A percentile compares a stretch with the other conserved stretches of the same genome.
phyloP scores from a whole-genome alignment of 306 rosid genomes.

The Quercus alba region DNA sequence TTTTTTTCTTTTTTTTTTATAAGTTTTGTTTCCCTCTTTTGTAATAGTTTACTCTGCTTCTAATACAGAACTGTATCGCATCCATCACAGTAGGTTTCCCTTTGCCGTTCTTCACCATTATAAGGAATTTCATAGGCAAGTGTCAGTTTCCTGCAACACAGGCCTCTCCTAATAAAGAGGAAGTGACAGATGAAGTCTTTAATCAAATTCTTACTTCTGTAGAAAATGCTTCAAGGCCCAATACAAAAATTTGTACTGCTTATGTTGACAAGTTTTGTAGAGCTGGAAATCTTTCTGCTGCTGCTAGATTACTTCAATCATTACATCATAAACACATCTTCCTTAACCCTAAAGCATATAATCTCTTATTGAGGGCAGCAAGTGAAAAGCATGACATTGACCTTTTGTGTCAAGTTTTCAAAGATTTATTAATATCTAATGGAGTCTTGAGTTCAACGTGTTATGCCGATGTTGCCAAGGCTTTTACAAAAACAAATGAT shows the following conservation, averaged over 20 bases:
- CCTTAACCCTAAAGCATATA: conserved; percentile 32
- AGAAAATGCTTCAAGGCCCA: conserved; percentile 35
- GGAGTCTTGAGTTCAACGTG: conserved; percentile 41
- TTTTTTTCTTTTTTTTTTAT: too few species aligned
- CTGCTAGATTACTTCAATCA: conserved; percentile 43
- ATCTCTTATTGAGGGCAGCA: conserved; percentile 48
- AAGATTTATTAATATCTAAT: conserved; percentile 36
- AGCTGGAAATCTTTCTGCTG: conserved; percentile 37
- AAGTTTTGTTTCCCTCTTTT: background rate
- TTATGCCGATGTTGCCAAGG: conserved; percentile 51
- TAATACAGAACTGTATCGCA: conserved; percentile 15
- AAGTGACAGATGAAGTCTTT: conserved; percentile 26
- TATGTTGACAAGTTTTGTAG: conserved; percentile 40
- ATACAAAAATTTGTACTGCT: conserved; percentile 15
- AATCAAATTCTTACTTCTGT: conserved; percentile 36
- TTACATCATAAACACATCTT: conserved; percentile 31
- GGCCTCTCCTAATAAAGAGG: conserved; percentile 36
- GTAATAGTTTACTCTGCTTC: background rate
- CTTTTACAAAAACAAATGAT: conserved; percentile 50
- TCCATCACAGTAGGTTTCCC: conserved; percentile 17
- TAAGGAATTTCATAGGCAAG: conserved; percentile 24
- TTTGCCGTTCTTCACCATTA: conserved; percentile 17
- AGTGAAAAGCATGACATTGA: conserved; percentile 48
- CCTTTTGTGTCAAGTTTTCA: conserved; percentile 51
- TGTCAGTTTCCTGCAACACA: conserved; percentile 39